A percentile compares a stretch with the other conserved stretches of the same genome.
phyloP scores from a whole-genome alignment of 768 basidiomycete genomes.

The Boletus huronensis region DNA sequence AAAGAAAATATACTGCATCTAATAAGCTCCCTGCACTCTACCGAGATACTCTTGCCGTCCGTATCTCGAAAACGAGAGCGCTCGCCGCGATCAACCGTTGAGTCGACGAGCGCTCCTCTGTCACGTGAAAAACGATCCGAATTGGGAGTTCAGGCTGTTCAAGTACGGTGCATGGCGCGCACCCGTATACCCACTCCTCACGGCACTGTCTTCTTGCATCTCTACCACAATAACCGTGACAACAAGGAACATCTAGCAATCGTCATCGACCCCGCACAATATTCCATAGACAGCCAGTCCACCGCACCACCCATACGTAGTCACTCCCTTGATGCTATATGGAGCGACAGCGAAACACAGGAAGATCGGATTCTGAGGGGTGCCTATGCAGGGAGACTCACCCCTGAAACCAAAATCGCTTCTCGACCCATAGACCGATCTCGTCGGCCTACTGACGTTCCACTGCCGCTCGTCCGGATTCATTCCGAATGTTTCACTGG shows the following conservation, averaged over 20 bases:
- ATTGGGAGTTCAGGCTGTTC: constrained; percentile 42
- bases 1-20: constrained; percentile 52
- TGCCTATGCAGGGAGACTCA: constrained; percentile 85
- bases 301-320: constrained; percentile 70
- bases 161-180: constrained; percentile 92
- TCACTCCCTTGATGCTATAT: constrained; percentile 73
- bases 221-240: constrained; percentile 93
- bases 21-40: constrained; percentile 1
- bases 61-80: constrained; percentile 40
- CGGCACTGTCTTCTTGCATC: constrained; percentile 86
- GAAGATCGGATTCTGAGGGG: constrained; percentile 92
- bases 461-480: constrained; percentile 85
- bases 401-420: constrained; percentile 47
- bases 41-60: constrained; percentile 36
- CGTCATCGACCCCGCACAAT: constrained; percentile 88
- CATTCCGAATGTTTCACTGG: constrained; percentile 99
- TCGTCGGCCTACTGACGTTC: constrained; percentile 34
- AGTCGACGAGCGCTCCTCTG: constrained; percentile 15
- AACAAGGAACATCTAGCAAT: constrained; percentile 94
- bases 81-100: constrained; percentile 14
- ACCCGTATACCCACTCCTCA: constrained; percentile 97
- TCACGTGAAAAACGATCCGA: constrained; percentile 2
- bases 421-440: constrained; percentile 35
- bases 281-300: constrained; percentile 42
- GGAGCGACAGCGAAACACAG: constrained; percentile 83